phyloP scores from a whole-genome alignment of 148 eudicot genomes.

The Rhododendron vialii region DNA sequence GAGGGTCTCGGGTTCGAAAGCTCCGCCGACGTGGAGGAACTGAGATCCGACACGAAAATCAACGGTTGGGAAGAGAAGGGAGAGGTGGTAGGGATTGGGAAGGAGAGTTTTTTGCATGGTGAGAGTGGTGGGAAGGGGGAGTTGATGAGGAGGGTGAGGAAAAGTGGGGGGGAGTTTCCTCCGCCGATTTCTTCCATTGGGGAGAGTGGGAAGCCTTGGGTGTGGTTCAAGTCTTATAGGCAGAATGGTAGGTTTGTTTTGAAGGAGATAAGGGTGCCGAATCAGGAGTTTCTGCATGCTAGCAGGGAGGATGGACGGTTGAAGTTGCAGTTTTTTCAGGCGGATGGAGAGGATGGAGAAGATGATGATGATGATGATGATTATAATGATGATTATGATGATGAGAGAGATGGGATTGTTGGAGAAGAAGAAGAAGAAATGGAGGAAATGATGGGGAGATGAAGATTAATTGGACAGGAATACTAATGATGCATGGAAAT shows the following conservation, averaged over 20 bases:
- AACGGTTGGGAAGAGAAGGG: not conserved
- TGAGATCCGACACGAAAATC: conserved; percentile 11
- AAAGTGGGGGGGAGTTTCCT: conserved; percentile 37
- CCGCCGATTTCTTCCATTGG: conserved; percentile 89
- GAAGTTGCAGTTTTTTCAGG: conserved; percentile 46
- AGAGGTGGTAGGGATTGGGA: conserved; percentile 8
- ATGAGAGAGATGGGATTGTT: not conserved
- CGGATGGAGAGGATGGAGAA: conserved; percentile 31
- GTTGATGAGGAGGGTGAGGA: conserved; percentile 35
- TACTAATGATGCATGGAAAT: not conserved
- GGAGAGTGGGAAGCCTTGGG: conserved; percentile 60
- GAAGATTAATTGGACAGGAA: not conserved
- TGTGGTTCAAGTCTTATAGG: conserved; percentile 58
- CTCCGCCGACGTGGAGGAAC: conserved; percentile 56
- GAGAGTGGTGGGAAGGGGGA: conserved; percentile 12
- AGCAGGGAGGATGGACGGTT: conserved; percentile 72
- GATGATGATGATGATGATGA: conserved; percentile 15
- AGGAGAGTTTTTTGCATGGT: conserved; percentile 3
- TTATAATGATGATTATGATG: not conserved
- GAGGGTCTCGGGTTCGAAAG: conserved; percentile 93
- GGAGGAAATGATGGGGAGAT: not conserved
- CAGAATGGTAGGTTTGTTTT: conserved; percentile 70
- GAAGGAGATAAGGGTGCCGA: conserved; percentile 55
- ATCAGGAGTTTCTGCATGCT: conserved; percentile 62
- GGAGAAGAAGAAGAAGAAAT: not conserved